These are phyloP conservation scores for Neopestalotiopsis rosae DNA, from an alignment of 2,329 filamentous ascomycete genomes.

Conservation along the genomic window DNA sequence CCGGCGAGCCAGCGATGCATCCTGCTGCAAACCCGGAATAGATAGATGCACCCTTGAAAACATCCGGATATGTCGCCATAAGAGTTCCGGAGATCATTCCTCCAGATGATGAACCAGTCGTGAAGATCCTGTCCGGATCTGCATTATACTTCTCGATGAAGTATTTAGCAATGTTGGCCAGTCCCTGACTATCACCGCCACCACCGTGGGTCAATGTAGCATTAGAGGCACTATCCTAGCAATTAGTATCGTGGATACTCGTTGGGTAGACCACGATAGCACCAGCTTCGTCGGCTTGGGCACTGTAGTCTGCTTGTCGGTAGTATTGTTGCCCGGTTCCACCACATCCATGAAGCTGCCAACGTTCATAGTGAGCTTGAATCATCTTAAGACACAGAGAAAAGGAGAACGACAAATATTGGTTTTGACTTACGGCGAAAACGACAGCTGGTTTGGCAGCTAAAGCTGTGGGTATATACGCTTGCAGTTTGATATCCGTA, in stretches of 20 bases:
- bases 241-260: slow-evolving; percentile 34
- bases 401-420: background rate
- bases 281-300: slow-evolving; percentile 24
- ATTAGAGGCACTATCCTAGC: slow-evolving; percentile 55
- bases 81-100: slow-evolving; percentile 58
- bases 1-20: slow-evolving; percentile 38
- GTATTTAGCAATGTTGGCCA: slow-evolving; percentile 65
- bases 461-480: background rate
- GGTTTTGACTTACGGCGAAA: slow-evolving; percentile 3
- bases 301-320: slow-evolving; percentile 2
- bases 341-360: slow-evolving; percentile 11
- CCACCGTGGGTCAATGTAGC: slow-evolving; percentile 58
- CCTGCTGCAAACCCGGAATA: slow-evolving; percentile 52
- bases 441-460: slow-evolving; percentile 9
- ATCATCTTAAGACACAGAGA: no score
- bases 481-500: no score
- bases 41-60: slow-evolving; percentile 49
- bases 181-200: slow-evolving; percentile 60
- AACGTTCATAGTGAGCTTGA: background rate
- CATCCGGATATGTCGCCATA: slow-evolving; percentile 50
- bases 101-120: slow-evolving; percentile 54
- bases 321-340: slow-evolving; percentile 4
- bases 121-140: slow-evolving; percentile 57
- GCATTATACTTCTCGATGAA: slow-evolving; percentile 56
- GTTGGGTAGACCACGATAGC: slow-evolving; percentile 30